These are phyloP conservation scores for Davidsoniella virescens DNA, from an alignment of 2,329 filamentous ascomycete genomes.

Conservation along the genomic window DNA sequence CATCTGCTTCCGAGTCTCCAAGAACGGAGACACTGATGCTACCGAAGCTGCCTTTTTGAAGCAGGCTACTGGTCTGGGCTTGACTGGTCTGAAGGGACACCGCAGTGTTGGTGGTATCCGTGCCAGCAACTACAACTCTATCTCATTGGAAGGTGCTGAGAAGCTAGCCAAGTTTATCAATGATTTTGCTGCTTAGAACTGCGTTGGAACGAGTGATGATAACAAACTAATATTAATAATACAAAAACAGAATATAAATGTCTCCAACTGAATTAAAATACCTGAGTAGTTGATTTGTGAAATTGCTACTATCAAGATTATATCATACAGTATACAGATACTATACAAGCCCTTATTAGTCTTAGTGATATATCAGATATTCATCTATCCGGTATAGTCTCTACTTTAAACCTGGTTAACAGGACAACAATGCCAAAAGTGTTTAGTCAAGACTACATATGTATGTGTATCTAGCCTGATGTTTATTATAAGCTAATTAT, in stretches of 20 bases:
- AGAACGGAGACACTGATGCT: slow-evolving; percentile 42
- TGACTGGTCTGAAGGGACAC: slow-evolving; percentile 79
- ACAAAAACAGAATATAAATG: not conserved
- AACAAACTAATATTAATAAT: not conserved
- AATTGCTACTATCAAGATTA: no score
- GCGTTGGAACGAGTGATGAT: not conserved
- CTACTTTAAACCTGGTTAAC: no score
- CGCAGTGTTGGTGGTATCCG: slow-evolving; percentile 74
- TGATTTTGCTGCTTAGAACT: slow-evolving; percentile 27
- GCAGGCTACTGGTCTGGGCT: slow-evolving; percentile 47
- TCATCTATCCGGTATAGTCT: no score
- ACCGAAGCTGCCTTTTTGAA: slow-evolving; percentile 69
- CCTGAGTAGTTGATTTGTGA: no score
- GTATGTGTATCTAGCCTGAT: no score
- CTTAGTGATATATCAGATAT: not conserved
- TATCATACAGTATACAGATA: no score
- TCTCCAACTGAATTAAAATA: not conserved
- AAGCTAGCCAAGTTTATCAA: slow-evolving; percentile 50
- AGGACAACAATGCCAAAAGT: no score
- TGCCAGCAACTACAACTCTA: slow-evolving; percentile 78
- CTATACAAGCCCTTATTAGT: not conserved
- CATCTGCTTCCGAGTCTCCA: slow-evolving; percentile 69
- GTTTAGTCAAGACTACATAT: no score
- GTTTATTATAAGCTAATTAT: no score
- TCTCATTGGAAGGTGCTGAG: slow-evolving; percentile 49